Conservation (phyloP, 2,329 filamentous ascomycete genomes). For the Aspergillus sp. region DNA sequence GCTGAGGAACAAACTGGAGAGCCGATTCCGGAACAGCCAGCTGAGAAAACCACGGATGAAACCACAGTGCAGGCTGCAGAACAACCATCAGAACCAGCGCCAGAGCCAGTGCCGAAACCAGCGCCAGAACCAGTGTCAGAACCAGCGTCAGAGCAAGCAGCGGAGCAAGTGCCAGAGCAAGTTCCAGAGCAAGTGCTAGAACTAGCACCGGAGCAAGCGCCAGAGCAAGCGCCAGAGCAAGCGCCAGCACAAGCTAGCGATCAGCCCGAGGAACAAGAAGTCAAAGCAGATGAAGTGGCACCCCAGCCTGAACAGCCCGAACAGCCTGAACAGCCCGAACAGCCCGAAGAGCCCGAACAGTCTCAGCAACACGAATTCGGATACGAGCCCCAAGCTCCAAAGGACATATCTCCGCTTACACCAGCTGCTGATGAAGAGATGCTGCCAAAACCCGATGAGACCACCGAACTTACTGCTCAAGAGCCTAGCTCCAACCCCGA, state of each 20-base stretch:
- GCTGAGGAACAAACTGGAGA: background rate
- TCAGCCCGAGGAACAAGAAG: background rate
- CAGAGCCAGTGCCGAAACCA: conserved; percentile 2
- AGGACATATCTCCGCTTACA: no score
- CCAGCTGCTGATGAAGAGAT: no score
- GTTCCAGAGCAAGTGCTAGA: background rate
- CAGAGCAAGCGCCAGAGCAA: background rate
- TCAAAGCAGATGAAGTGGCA: background rate
- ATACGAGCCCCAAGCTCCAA: no score
- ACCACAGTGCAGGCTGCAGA: background rate
- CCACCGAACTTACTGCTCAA: no score
- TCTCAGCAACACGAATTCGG: no score
- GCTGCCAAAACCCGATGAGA: no score
- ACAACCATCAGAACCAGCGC: background rate
- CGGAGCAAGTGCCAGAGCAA: background rate
- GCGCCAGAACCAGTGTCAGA: conserved; percentile 1
- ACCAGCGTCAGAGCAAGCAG: background rate
- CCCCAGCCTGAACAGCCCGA: background rate
- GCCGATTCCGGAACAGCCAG: background rate
- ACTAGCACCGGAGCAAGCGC: background rate
- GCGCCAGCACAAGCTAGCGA: background rate
- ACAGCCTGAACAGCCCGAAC: background rate
- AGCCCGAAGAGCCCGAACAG: background rate
- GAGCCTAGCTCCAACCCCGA: no score
- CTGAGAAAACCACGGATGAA: background rate